Conservation (phyloP, 352 stramenopile species). For the Halophytophthora polymorphica region DNA sequence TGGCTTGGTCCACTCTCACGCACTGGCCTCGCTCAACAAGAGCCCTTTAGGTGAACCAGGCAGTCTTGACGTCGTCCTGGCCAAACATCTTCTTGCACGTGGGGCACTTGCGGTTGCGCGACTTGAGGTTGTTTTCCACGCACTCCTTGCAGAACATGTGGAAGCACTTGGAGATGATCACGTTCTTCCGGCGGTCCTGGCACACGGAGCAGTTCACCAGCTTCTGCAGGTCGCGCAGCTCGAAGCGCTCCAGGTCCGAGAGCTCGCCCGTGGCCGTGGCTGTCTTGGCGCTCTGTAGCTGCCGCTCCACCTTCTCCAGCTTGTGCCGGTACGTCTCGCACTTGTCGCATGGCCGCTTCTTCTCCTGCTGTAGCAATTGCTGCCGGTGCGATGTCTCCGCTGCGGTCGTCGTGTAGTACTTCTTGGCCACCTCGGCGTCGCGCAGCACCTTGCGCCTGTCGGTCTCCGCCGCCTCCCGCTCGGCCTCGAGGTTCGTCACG, state of each 20-base stretch:
- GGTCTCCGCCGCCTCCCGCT: constrained; percentile 45
- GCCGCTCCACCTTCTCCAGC: constrained; percentile 43
- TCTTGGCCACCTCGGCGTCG: constrained; percentile 62
- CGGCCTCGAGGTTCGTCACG: constrained; percentile 47
- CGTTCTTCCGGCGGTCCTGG: constrained; percentile 80
- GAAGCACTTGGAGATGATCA: constrained; percentile 87
- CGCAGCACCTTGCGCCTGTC: constrained; percentile 58
- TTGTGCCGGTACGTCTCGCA: constrained; percentile 58
- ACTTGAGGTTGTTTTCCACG: constrained; percentile 86
- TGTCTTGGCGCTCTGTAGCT: constrained; percentile 35
- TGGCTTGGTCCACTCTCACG: too few relatives aligned
- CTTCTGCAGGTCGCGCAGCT: constrained; percentile 82
- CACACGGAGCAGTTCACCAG: constrained; percentile 84
- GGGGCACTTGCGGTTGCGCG: constrained; percentile 86
- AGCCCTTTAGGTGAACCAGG: constrained; percentile 74
- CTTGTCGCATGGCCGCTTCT: constrained; percentile 48
- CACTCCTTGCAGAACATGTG: constrained; percentile 90
- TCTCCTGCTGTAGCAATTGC: constrained; percentile 52
- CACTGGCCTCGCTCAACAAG: not conserved
- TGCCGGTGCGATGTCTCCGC: constrained; percentile 53
- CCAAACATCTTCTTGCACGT: constrained; percentile 91
- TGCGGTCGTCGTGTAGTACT: constrained; percentile 40
- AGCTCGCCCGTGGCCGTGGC: constrained; percentile 35
- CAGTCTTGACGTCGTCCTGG: constrained; percentile 83
- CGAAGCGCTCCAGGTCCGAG: constrained; percentile 71